Conservation (phyloP, 164 flowering plant genomes). For the Berberis vulgaris region DNA sequence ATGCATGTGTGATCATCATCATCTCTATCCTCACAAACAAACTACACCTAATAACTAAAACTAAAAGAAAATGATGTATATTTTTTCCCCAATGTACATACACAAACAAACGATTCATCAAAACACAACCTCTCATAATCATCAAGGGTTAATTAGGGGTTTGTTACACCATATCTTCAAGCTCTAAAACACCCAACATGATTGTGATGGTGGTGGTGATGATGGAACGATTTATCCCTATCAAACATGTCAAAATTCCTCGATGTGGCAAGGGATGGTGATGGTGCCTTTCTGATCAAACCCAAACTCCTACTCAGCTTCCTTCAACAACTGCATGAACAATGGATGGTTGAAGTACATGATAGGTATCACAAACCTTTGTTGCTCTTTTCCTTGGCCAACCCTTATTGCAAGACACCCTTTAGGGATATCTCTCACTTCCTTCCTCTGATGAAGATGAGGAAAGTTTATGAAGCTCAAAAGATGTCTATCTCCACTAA, state of each 20-base stretch:
- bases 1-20: too few species aligned
- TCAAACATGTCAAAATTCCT: constrained; percentile 58
- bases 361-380: constrained; percentile 64
- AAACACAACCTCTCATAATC: too few species aligned
- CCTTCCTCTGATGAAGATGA: constrained; percentile 27
- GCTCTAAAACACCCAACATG: constrained; percentile 38
- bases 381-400: constrained; percentile 44
- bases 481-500: constrained; percentile 19
- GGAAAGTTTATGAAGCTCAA: constrained; percentile 33
- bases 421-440: constrained; percentile 42
- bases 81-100: too few species aligned
- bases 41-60: too few species aligned
- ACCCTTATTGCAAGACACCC: constrained; percentile 70
- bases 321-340: constrained; percentile 59
- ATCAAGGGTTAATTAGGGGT: too few species aligned
- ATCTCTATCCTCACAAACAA: too few species aligned
- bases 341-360: constrained; percentile 65
- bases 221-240: constrained; percentile 32
- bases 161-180: constrained; percentile 11
- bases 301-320: constrained; percentile 78
- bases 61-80: too few species aligned
- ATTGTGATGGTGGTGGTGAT: constrained; percentile 21
- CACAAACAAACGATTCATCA: too few species aligned
- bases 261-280: constrained; percentile 70
- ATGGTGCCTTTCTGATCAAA: constrained; percentile 70